Conservation (phyloP, 768 basidiomycete species). For the Agaricus sinodeliciosus region DNA sequence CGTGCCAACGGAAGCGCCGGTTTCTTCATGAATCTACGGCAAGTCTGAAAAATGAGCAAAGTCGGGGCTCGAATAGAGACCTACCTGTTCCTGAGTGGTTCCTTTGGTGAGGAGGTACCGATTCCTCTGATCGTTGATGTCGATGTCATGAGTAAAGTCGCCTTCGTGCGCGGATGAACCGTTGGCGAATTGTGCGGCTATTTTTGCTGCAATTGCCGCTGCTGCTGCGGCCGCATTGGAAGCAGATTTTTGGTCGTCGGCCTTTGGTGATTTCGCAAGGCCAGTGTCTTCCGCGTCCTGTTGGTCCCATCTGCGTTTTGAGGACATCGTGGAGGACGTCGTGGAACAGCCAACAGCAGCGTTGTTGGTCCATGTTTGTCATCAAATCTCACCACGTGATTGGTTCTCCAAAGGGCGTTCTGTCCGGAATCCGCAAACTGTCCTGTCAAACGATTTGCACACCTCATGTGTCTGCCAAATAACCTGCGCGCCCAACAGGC, state of each 20-base stretch:
- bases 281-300: conserved; percentile 43
- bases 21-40: conserved; percentile 79
- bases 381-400: not conserved
- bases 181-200: conserved; percentile 77
- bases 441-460: no score
- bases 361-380: conserved; percentile 3
- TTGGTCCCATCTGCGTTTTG: conserved; percentile 48
- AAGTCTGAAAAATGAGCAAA: not conserved
- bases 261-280: conserved; percentile 34
- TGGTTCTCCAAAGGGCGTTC: not conserved
- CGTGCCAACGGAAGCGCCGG: conserved; percentile 87
- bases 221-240: conserved; percentile 63
- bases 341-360: not conserved
- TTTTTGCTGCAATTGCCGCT: conserved; percentile 90
- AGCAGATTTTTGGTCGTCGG: conserved; percentile 55
- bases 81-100: conserved; percentile 83
- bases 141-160: conserved; percentile 86
- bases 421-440: no score
- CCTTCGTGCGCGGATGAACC: conserved; percentile 53
- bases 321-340: conserved; percentile 9
- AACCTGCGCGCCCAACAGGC: no score
- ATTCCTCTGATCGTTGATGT: conserved; percentile 95
- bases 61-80: conserved; percentile 15
- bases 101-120: conserved; percentile 93
- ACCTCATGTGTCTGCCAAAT: no score